A percentile compares a stretch with the other conserved stretches of the same genome.
These are phyloP conservation scores for Plasmodium sp. DNA, from an alignment of 169 alveolate genomes.

Conservation along the genomic window DNA sequence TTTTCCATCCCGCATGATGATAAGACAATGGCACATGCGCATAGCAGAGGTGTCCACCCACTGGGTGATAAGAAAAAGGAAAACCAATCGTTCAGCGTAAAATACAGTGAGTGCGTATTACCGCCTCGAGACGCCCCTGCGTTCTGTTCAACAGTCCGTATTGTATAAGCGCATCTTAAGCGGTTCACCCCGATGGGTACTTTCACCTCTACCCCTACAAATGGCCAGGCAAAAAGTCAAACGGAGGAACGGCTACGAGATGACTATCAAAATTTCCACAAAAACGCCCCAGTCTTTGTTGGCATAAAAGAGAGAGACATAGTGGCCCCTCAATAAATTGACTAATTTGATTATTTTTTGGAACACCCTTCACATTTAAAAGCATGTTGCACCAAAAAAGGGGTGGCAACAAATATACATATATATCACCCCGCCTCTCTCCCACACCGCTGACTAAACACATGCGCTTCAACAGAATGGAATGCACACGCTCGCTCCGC, in stretches of 20 bases:
- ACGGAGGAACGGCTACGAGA: not conserved
- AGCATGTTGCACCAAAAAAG: not conserved
- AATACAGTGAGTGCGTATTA: not conserved
- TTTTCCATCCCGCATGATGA: not conserved
- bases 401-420: not conserved
- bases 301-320: not conserved
- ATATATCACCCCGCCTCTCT: not conserved
- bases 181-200: not conserved
- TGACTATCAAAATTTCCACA: not conserved
- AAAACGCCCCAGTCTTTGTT: not conserved
- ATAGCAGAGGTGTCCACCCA: not conserved
- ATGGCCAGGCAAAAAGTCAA: not conserved
- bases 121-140: not conserved
- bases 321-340: not conserved
- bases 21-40: not conserved
- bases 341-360: not conserved
- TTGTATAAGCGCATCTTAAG: not conserved
- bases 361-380: not conserved
- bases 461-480: no score
- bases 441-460: not conserved
- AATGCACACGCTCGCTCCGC: not conserved
- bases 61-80: not conserved
- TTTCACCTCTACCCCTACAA: not conserved
- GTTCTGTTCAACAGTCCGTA: not conserved
- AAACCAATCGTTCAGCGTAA: not conserved